phyloP scores from a whole-genome alignment of 2,329 filamentous ascomycete species.

The Pseudogymnoascus sp. region DNA sequence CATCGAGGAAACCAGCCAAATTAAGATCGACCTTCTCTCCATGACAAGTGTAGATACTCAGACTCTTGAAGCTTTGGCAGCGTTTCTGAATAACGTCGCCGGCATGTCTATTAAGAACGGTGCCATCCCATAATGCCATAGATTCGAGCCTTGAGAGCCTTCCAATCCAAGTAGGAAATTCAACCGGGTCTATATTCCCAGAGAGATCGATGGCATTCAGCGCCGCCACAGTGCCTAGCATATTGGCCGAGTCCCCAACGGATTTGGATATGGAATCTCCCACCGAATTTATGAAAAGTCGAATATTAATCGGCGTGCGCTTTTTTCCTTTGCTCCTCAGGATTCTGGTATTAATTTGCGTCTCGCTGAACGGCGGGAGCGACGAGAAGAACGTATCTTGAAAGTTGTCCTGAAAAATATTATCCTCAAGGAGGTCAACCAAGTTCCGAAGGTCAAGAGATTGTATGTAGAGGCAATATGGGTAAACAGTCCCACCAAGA shows the following conservation, averaged over 20 bases:
- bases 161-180: slow-evolving; percentile 52
- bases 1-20: slow-evolving; percentile 50
- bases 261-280: slow-evolving; percentile 49
- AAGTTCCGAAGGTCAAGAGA: slow-evolving; percentile 58
- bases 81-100: slow-evolving; percentile 46
- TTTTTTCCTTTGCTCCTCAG: slow-evolving; percentile 23
- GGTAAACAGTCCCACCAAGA: slow-evolving; percentile 53
- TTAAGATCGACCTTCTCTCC: slow-evolving; percentile 46
- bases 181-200: slow-evolving; percentile 43
- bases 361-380: slow-evolving; percentile 30
- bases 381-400: slow-evolving; percentile 34
- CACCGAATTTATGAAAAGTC: slow-evolving; percentile 40
- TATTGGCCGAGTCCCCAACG: slow-evolving; percentile 33
- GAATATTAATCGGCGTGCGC: slow-evolving; percentile 28
- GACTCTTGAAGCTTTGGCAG: slow-evolving; percentile 54
- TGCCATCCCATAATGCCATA: slow-evolving; percentile 55
- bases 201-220: slow-evolving; percentile 48
- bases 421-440: slow-evolving; percentile 49
- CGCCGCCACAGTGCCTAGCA: slow-evolving; percentile 39
- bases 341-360: slow-evolving; percentile 15
- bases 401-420: slow-evolving; percentile 27
- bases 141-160: slow-evolving; percentile 50
- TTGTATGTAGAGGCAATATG: slow-evolving; percentile 63
- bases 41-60: slow-evolving; percentile 47
- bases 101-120: slow-evolving; percentile 47